A percentile compares a stretch with the other conserved stretches of the same genome.
phyloP scores from a whole-genome alignment of 495 filamentous ascomycete genomes.

The Paragyromitra xinjiangensis region DNA sequence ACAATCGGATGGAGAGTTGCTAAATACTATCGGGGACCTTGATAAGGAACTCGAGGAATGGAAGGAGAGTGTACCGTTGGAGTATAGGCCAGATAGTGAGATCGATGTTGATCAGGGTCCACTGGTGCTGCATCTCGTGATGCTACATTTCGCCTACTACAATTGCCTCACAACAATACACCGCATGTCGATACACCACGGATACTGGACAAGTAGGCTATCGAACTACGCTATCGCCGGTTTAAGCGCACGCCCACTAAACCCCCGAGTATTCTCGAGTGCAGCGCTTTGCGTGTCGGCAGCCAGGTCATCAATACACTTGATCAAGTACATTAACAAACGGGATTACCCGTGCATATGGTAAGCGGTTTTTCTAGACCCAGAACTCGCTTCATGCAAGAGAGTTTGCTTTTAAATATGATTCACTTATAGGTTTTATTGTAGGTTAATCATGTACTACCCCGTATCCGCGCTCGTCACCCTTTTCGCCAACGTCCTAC shows the following conservation, averaged over 20 bases:
- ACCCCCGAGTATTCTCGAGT: conserved; percentile 93
- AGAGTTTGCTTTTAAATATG: conserved; percentile 46
- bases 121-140: conserved; percentile 87
- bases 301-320: conserved; percentile 87
- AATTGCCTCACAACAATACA: conserved; percentile 98
- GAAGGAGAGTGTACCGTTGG: conserved; percentile 93
- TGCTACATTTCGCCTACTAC: conserved; percentile 96
- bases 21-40: conserved; percentile 95
- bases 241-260: conserved; percentile 85
- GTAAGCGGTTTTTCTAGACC: conserved; percentile 65
- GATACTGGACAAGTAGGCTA: conserved; percentile 95
- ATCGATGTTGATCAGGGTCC: conserved; percentile 87
- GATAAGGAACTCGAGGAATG: conserved; percentile 93
- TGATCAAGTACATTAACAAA: conserved; percentile 95
- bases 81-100: conserved; percentile 93
- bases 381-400: conserved; percentile 1
- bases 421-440: conserved; percentile 52
- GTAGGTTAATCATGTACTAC: conserved; percentile 94
- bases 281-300: conserved; percentile 91
- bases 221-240: conserved; percentile 96
- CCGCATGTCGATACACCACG: conserved; percentile 97
- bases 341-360: conserved; percentile 95
- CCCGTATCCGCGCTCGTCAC: conserved; percentile 95
- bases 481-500: conserved; percentile 94
- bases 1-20: conserved; percentile 88